Base-by-base conservation (phyloP, 1,284 basidiomycete species). In the Ustanciosporium gigantosporum region DNA sequence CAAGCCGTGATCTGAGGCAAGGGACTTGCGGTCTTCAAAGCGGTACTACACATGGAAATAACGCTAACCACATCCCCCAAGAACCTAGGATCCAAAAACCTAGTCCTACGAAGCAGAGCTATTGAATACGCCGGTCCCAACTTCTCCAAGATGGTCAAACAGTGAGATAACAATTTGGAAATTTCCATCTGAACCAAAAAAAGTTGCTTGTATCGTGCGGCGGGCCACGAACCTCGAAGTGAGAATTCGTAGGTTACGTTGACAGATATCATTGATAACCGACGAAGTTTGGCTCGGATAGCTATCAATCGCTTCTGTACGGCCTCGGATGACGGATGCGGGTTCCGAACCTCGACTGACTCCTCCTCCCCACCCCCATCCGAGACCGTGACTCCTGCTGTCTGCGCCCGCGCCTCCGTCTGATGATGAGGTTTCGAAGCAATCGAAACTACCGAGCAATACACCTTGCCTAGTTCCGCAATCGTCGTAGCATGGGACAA, bases 1-100 rank as follows among this genome's bases (percentile, higher is more conserved):
- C 87, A 88, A 0, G 90, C 88, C 0, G 89, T 91, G 36, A 92
- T 88, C 70, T 93, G 90, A 0, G 90, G 90, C 16, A 93, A 79
- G 0, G 90, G 85, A 13, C 81, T 81, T 4, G 88, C 90, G 0
- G 86, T 87, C n/a, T 86, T 83, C 24, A 93, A 80, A 2, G 89
- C 84, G 0, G 79, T 76, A 0, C 79, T 76, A 77, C 79, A 59
- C 73, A 79, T 75, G 15, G 31, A 40, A 25, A 70, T 57, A 84
- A 88, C 46, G 20, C 39, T 27, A 23, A 69, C 51, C 34, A 53
- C 42, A 57, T 91, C 90, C 2, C 89, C 90, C 50, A 91, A 85
- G 67, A 92, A 92, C 56, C 87, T 84, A 0, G 87, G 83, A 73
- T 92, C 89, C 13, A 87, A 79, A 57, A 92, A 84, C 1, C 88